Percentiles rank a stretch among this genome's conserved stretches.
These are phyloP conservation scores for Phytophthora sp. DNA, from an alignment of 352 stramenopile genomes.

Conservation along the genomic window DNA sequence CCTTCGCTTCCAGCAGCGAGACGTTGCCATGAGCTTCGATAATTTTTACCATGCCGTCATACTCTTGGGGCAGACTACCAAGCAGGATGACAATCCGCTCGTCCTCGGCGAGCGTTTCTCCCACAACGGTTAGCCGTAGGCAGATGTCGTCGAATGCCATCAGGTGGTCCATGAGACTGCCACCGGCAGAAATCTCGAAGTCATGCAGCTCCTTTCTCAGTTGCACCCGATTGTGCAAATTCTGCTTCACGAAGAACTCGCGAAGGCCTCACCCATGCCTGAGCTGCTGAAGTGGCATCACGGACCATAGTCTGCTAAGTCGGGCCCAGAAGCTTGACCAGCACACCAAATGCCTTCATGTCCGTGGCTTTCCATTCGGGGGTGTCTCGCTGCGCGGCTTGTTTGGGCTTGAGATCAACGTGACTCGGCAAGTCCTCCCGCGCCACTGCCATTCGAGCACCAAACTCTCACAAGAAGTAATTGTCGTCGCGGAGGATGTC, in stretches of 20 bases:
- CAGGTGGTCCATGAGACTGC: constrained; percentile 26
- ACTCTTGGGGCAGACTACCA: constrained; percentile 20
- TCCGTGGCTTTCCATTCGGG: constrained; percentile 30
- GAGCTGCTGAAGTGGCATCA: background rate
- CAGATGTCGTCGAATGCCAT: constrained; percentile 34
- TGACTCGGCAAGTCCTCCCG: too few species aligned
- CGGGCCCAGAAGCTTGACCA: constrained; percentile 20
- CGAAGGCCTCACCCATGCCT: constrained; percentile 21
- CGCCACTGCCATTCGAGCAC: too few species aligned
- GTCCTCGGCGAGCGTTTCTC: constrained; percentile 19
- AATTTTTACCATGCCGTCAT: constrained; percentile 30
- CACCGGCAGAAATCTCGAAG: background rate
- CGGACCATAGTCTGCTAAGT: constrained; percentile 22
- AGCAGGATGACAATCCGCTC: constrained; percentile 28
- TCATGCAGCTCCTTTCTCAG: constrained; percentile 20
- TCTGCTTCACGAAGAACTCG: constrained; percentile 22
- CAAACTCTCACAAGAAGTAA: too few species aligned
- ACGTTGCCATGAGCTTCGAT: constrained; percentile 18
- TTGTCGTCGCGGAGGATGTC: too few species aligned
- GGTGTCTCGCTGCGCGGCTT: constrained; percentile 4
- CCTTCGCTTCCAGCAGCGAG: constrained; percentile 22
- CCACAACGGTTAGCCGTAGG: constrained; percentile 14
- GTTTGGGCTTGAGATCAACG: constrained; percentile 16
- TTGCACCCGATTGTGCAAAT: constrained; percentile 6
- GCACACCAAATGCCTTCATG: constrained; percentile 23